Conservation (phyloP, 2,329 filamentous ascomycete genomes). For the Arthroderma sp. region DNA sequence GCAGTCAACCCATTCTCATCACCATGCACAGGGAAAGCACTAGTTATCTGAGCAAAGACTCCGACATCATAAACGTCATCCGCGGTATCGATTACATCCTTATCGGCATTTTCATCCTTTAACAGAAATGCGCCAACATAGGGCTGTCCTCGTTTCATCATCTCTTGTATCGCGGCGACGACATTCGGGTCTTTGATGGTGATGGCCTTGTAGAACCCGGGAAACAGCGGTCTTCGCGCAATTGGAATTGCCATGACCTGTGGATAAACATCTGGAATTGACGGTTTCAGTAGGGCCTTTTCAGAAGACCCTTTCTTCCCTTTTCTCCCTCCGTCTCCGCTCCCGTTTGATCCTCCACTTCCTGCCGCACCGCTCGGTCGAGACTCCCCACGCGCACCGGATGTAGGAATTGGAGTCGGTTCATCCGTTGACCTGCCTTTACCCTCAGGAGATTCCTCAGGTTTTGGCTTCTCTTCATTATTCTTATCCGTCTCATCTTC, state of each 20-base stretch:
- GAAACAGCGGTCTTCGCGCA: conserved; percentile 82
- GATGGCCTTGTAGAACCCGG: conserved; percentile 97
- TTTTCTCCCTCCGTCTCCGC: conserved; percentile 31
- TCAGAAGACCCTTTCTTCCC: conserved; percentile 57
- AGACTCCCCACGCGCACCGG: conserved; percentile 19
- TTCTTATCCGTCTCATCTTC: conserved; percentile 23
- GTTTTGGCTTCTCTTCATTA: conserved; percentile 20
- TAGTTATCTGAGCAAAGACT: conserved; percentile 95
- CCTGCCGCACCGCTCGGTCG: conserved; percentile 39
- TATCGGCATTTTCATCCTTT: conserved; percentile 89
- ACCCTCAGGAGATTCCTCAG: conserved; percentile 20
- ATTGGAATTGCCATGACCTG: conserved; percentile 97
- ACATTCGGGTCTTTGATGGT: conserved; percentile 91
- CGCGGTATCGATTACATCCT: conserved; percentile 78
- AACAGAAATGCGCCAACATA: conserved; percentile 95
- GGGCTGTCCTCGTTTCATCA: conserved; percentile 91
- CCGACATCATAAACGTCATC: conserved; percentile 92
- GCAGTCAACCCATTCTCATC: conserved; percentile 78
- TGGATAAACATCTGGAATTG: conserved; percentile 87
- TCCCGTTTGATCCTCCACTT: conserved; percentile 14
- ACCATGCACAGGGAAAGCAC: conserved; percentile 73
- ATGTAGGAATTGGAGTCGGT: conserved; percentile 27
- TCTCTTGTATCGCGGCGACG: conserved; percentile 81
- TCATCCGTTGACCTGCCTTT: conserved; percentile 38
- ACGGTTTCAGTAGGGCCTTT: conserved; percentile 69